Evolutionary conservation across 2,329 filamentous ascomycete genomes (phyloP).

Genomic region (Trematosphaeria pertusa): DNA sequence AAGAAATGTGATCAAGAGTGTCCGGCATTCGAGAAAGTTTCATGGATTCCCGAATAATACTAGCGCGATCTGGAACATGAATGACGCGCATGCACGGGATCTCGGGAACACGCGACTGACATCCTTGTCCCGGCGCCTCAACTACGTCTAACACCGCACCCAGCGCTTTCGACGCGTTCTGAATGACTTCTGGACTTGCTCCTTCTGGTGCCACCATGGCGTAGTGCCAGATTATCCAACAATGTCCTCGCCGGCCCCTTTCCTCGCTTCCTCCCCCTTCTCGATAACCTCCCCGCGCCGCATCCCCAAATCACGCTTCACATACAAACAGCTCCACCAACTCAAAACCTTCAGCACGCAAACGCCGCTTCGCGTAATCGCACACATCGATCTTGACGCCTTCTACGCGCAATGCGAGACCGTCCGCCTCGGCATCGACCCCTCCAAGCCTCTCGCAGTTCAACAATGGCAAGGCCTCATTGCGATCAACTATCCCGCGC

Average conservation of each 20-base stretch:
- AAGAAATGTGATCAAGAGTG: too few species aligned
- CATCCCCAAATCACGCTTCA: constrained; percentile 73
- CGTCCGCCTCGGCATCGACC: constrained; percentile 76
- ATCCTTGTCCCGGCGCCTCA: constrained; percentile 8
- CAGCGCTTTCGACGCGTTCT: constrained; percentile 1
- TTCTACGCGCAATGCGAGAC: constrained; percentile 97
- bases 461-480: constrained; percentile 97
- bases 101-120: constrained; percentile 37
- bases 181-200: not conserved
- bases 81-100: constrained; percentile 45
- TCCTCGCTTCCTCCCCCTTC: constrained; percentile 55
- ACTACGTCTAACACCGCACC: not conserved
- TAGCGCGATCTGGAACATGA: constrained; percentile 32
- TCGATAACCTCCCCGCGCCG: constrained; percentile 45
- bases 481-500: constrained; percentile 93
- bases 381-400: constrained; percentile 93
- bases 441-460: constrained; percentile 84
- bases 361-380: constrained; percentile 83
- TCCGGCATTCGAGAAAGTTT: too few species aligned
- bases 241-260: constrained; percentile 59
- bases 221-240: constrained; percentile 8
- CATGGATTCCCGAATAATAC: constrained; percentile 6
- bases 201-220: too few species aligned
- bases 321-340: constrained; percentile 80
- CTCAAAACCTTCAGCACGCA: constrained; percentile 73